Conservation (phyloP, 257 asterid genomes). For the Nicotiana obtusifolia region DNA sequence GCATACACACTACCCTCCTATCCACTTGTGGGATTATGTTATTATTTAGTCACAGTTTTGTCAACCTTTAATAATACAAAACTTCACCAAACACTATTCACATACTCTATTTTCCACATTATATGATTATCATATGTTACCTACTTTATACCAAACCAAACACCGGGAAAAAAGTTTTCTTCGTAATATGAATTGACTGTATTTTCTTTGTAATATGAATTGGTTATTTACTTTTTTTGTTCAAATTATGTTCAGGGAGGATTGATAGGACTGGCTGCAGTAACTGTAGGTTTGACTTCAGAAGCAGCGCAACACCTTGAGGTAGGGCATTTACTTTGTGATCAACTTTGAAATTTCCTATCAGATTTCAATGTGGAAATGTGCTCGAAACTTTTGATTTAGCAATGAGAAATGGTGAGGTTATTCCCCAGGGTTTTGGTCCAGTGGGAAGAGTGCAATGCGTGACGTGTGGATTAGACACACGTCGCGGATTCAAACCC, state of each 20-base stretch:
- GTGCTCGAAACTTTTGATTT: neutral
- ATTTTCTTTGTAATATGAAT: conserved; percentile 3
- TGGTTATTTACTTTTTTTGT: neutral
- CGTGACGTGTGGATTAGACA: neutral
- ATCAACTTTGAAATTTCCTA: neutral
- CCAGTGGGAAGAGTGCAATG: neutral
- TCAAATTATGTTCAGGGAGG: conserved; percentile 59
- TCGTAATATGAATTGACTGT: conserved; percentile 4
- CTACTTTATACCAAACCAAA: neutral
- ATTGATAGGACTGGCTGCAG: conserved; percentile 96
- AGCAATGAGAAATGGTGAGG: neutral
- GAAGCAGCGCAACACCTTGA: conserved; percentile 94
- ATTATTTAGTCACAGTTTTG: neutral
- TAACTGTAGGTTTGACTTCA: conserved; percentile 83
- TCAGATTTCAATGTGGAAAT: neutral
- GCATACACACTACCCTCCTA: too few relatives aligned
- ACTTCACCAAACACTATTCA: neutral
- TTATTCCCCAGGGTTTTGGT: neutral
- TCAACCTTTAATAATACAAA: neutral
- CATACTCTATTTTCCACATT: neutral
- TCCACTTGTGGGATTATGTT: too few relatives aligned
- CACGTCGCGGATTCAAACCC: neutral
- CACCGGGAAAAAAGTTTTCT: neutral
- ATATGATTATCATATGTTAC: conserved; percentile 8
- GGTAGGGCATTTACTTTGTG: conserved; percentile 26